Evolutionary conservation across 768 basidiomycete species (phyloP), one percentile per base, ranked within the genome.

Genomic region (Pulveroboletus ravenelii): DNA sequence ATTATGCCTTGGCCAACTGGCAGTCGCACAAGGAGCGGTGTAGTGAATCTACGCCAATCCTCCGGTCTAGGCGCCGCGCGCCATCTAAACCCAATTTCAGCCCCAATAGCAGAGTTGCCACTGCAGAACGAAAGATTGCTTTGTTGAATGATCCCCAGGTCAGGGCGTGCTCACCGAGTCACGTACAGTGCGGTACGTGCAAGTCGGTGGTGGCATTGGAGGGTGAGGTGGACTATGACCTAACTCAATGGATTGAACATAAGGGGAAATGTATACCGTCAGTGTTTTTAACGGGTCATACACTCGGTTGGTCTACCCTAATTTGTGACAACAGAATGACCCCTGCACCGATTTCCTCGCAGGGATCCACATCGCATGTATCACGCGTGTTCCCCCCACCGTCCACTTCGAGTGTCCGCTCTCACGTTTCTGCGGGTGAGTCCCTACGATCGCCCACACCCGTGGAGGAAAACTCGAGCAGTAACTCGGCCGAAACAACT

Each of bases 131-230:
- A 50, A 83, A 80, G 66, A 65, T 86, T 32, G 66, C 69, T 47
- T 66, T 88, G 51, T 72, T 85, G 30, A 87, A 85, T 54, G 86
- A 88, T 62, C 59, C 78, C 23, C 80, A 82, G 57, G 84, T 74
- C 38, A 78, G 76, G 64, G 59, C 63, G 0, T 82, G 78, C 59
- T 70, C 75, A 7, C 48, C 72, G 0, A 62, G 63, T 32, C 66
- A 64, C 49, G 77, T 86, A 18, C 70, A 74, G 17, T 89, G 86
- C 64, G 64, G 63, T 14, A 60, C 68, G 9, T 89, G 86, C 64
- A 71, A 71, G 31, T 53, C 47, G n/a, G 66, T 59, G 37, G 70
- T 87, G 45, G 54, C 52, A 10, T 62, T 82, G 43, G 72, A 70
- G 23, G 75, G 78, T 3, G 74, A 76, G 27, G 68, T 69, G n/a